Base-by-base conservation (phyloP, 176 grass and related monocot genomes). In the Poa pratensis region DNA sequence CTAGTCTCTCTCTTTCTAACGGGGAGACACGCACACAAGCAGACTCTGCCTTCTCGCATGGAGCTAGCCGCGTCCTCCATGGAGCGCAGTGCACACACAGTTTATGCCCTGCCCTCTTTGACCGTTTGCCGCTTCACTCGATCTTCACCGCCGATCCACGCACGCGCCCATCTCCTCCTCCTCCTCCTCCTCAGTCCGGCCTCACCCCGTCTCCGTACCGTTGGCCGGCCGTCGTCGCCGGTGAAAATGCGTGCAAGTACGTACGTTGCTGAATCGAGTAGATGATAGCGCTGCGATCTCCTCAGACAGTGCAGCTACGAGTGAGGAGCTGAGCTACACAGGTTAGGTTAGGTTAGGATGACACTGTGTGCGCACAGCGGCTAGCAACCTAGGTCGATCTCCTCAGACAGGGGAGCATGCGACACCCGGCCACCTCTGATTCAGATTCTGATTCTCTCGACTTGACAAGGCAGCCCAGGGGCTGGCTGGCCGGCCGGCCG, bases 361-460 rank as follows among this genome's bases (percentile, higher is more conserved):
- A 48, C 39, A 84, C 78, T 86, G 78, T 82, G 51, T 5, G 23
- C 3, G 32, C 88, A 82, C 88, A 85, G 81, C 32, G 7, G 39
- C 80, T 12, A 50, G 7, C 2, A 1, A 20, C 57, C 40, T 4
- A 8, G 67, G 7, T 40, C 28, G 22, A 66, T 35, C n/a, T 13
- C 1, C 18, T 39, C 34, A 70, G 67, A 12, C 67, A 23, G 62
- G 62, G 64, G 30, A 51, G 54, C 39, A 54, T 75, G 26, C 62
- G 12, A 72, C 69, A 46, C 39, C 0, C 77, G 58, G 14, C 12
- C 79, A 73, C 76, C 88, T 64, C 88, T 82, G 88, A 64, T 78
- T 64, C 84, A 78, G 84, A 90, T 83, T 86, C 88, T 82, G 88
- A 90, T 90, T 78, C 84, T 52, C 84, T 43, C 40, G 64, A 86